Evolutionary conservation across 352 stramenopile species (phyloP).

Genomic region (Peronospora farinosa): DNA sequence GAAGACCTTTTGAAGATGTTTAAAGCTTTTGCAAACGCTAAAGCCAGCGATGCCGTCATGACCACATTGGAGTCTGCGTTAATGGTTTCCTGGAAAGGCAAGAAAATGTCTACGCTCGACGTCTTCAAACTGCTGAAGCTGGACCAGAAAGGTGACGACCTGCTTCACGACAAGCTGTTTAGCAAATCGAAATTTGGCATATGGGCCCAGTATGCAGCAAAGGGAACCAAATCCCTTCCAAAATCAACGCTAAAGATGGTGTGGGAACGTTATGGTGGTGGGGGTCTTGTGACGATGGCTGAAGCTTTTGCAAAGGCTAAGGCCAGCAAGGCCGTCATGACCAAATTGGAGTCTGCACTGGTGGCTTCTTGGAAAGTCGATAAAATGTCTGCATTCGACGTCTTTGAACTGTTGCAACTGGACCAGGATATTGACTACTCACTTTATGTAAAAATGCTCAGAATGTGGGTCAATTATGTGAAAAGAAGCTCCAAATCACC

Average conservation of each 20-base stretch:
- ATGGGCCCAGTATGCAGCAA: neutral
- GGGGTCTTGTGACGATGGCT: no score
- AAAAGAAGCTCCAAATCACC: neutral
- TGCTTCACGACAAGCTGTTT: neutral
- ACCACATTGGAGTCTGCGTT: neutral
- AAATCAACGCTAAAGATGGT: no score
- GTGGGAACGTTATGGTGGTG: no score
- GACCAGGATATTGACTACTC: no score
- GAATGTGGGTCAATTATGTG: neutral
- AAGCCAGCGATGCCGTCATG: neutral
- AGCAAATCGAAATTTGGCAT: neutral
- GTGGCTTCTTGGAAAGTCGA: no score
- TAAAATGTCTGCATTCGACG: no score
- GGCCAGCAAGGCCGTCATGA: no score
- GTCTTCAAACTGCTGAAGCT: constrained; percentile 1
- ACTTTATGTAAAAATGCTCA: neutral
- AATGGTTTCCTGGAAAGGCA: neutral
- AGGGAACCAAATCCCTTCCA: no score
- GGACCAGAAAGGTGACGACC: neutral
- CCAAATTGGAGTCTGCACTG: no score
- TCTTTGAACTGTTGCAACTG: no score
- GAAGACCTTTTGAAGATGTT: neutral
- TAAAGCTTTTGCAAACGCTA: neutral
- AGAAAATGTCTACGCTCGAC: neutral
- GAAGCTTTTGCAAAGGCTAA: no score